Percentiles rank a stretch among this genome's conserved stretches.
phyloP scores from a whole-genome alignment of 1,284 basidiomycete genomes.

The Cystobasidium slooffiae region DNA sequence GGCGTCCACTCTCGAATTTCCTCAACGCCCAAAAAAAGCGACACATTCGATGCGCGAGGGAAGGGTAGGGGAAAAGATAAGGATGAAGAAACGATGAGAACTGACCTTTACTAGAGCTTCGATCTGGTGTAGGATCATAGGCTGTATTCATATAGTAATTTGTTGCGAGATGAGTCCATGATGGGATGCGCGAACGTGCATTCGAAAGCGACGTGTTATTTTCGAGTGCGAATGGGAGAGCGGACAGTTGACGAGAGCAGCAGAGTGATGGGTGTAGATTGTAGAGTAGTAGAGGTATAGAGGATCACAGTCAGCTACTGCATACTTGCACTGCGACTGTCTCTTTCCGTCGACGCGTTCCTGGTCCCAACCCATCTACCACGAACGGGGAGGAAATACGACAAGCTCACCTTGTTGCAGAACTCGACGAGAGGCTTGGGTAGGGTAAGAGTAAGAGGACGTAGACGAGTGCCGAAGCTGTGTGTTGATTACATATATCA shows the following conservation, averaged over 20 bases:
- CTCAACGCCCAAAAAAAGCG: slow-evolving; percentile 1
- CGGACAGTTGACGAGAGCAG: neutral
- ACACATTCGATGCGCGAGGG: neutral
- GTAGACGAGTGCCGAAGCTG: slow-evolving; percentile 53
- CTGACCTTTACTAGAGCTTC: slow-evolving; percentile 62
- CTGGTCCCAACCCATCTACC: neutral
- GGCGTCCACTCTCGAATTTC: neutral
- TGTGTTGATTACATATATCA: neutral
- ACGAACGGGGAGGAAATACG: slow-evolving; percentile 34
- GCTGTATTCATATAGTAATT: slow-evolving; percentile 19
- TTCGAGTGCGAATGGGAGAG: neutral
- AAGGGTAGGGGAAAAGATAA: neutral
- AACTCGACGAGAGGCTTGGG: slow-evolving; percentile 64
- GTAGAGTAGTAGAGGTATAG: neutral
- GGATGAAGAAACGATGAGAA: neutral
- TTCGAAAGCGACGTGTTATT: neutral
- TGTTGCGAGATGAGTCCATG: neutral
- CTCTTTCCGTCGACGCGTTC: neutral
- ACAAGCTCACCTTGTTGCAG: slow-evolving; percentile 52
- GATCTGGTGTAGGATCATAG: slow-evolving; percentile 59
- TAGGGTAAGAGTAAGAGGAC: slow-evolving; percentile 62
- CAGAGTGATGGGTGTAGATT: slow-evolving; percentile 1
- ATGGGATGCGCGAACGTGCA: slow-evolving; percentile 13
- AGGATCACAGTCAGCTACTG: slow-evolving; percentile 7
- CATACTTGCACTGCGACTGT: neutral